Evolutionary conservation across 2,329 filamentous ascomycete genomes (phyloP), one percentile per base, ranked within the genome.

Genomic region (Bimuria novae-zelandiae): DNA sequence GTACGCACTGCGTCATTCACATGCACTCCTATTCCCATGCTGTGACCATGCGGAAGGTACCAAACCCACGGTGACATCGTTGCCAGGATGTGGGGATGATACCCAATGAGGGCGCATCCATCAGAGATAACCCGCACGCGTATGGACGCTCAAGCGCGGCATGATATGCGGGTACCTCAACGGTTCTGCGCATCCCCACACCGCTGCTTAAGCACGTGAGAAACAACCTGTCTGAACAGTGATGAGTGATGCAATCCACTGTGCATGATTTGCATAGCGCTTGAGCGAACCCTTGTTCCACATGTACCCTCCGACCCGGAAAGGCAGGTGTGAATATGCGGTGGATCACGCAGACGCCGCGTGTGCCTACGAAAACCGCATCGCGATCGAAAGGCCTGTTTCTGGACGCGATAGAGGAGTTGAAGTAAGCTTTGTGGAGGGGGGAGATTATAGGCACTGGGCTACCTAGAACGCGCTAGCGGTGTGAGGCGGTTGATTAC

Each of bases 31-130:
- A 37, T 39, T n/a, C 21, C 10, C 33, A 14, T 35, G 44, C 33
- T 29, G 33, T 10, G 4, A 30, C 33, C 44, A 47, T 47, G 33
- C 10, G 44, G 44, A 47, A 47, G 44, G 44, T 47, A 39, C 22
- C 12, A 12, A 14, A 19, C 33, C 32, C 33, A 47, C 30, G 22
- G 44, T 47, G 30, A 37, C 44, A 47, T 37, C 44, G 44, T 5
- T 27, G 16, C 33, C n/a, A 25, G 44, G 44, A 25, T 47, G 6
- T 22, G 16, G n/a, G 11, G 3, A 1, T 29, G 8, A n/a, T n/a
- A 29, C 7, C 44, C 44, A 47, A 47, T 47, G 3, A 39, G 16
- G 39, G 7, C n/a, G 16, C 22, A 19, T 8, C 32, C 7, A n/a
- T 29, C 33, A 23, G 22, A 21, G n/a, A 29, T 12, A 11, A 11